Conservation (phyloP, 75 land plant species). For the Isoetes taiwanensis region DNA sequence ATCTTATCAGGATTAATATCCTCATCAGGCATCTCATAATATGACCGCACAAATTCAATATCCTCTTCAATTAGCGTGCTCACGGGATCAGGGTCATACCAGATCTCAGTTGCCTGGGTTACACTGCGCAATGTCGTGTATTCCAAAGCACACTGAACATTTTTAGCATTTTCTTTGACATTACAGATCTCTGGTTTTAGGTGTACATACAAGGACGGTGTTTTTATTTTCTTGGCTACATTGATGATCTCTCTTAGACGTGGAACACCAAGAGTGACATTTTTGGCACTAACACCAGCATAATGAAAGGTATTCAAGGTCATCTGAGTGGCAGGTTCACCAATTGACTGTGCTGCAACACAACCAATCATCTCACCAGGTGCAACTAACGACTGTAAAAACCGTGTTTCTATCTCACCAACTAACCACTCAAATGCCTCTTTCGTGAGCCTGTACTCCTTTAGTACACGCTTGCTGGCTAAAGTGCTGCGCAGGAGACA, state of each 20-base stretch:
- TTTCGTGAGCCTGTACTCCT: slow-evolving; percentile 77
- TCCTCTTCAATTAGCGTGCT: slow-evolving; percentile 93
- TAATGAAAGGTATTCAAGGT: slow-evolving; percentile 94
- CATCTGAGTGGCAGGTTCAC: slow-evolving; percentile 99
- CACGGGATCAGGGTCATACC: slow-evolving; percentile 99
- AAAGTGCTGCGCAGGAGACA: slow-evolving; percentile 88
- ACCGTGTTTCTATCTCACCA: slow-evolving; percentile 92
- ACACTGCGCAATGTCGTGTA: slow-evolving; percentile 91
- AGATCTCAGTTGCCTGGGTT: slow-evolving; percentile 87
- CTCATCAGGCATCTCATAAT: slow-evolving; percentile 98
- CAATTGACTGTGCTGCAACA: slow-evolving; percentile 98
- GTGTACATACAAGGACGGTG: slow-evolving; percentile 83
- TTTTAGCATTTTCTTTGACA: slow-evolving; percentile 83
- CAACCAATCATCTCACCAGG: slow-evolving; percentile 99
- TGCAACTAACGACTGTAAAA: slow-evolving; percentile 88
- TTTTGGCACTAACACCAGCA: slow-evolving; percentile 99
- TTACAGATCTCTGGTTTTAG: slow-evolving; percentile 61
- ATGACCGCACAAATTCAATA: slow-evolving; percentile 81
- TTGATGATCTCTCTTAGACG: slow-evolving; percentile 88
- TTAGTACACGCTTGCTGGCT: slow-evolving; percentile 83
- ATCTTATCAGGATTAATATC: slow-evolving; percentile 85
- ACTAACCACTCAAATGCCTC: slow-evolving; percentile 98
- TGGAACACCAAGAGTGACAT: slow-evolving; percentile 93
- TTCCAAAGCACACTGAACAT: slow-evolving; percentile 92
- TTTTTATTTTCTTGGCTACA: slow-evolving; percentile 95